These are phyloP conservation scores for Phytophthora kernoviae DNA, from an alignment of 352 stramenopile species.

Conservation along the genomic window DNA sequence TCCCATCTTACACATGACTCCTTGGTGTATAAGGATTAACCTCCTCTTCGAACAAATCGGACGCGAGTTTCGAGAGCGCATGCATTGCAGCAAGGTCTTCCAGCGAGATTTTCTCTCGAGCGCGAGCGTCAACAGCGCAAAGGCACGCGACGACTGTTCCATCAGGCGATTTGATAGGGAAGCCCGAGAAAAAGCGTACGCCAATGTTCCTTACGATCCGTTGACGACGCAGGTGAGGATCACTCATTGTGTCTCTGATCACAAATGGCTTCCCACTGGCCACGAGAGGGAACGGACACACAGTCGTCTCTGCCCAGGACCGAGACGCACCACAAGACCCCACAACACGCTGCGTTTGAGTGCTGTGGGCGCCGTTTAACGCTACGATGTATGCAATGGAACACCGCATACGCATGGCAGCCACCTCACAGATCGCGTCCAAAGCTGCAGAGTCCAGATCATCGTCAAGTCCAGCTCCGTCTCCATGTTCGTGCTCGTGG, in stretches of 20 bases:
- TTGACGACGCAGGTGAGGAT: slow-evolving; percentile 43
- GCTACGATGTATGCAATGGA: slow-evolving; percentile 53
- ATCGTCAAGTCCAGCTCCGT: slow-evolving; percentile 34
- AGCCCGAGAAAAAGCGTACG: slow-evolving; percentile 60
- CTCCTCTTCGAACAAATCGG: slow-evolving; percentile 52
- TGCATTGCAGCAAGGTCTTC: slow-evolving; percentile 52
- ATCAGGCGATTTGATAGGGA: slow-evolving; percentile 45
- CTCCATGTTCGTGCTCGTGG: slow-evolving; percentile 24
- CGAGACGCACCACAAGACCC: slow-evolving; percentile 33
- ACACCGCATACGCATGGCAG: slow-evolving; percentile 47
- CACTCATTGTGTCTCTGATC: slow-evolving; percentile 41
- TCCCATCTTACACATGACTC: slow-evolving; percentile 3
- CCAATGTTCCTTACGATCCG: slow-evolving; percentile 41
- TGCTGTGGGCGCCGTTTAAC: slow-evolving; percentile 22
- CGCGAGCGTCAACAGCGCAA: slow-evolving; percentile 38
- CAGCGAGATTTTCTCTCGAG: slow-evolving; percentile 40
- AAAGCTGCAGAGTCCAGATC: slow-evolving; percentile 45
- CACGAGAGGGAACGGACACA: slow-evolving; percentile 34
- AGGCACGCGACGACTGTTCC: slow-evolving; percentile 40
- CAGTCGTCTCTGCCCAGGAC: slow-evolving; percentile 14
- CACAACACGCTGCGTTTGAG: slow-evolving; percentile 38
- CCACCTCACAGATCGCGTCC: slow-evolving; percentile 64
- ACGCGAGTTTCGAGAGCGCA: slow-evolving; percentile 58
- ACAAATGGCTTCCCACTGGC: slow-evolving; percentile 43
- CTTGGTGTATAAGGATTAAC: slow-evolving; percentile 44